Evolutionary conservation across 2,329 filamentous ascomycete species (phyloP), one percentile per base, ranked within the genome.

Genomic region (Penicillium polonicum): DNA sequence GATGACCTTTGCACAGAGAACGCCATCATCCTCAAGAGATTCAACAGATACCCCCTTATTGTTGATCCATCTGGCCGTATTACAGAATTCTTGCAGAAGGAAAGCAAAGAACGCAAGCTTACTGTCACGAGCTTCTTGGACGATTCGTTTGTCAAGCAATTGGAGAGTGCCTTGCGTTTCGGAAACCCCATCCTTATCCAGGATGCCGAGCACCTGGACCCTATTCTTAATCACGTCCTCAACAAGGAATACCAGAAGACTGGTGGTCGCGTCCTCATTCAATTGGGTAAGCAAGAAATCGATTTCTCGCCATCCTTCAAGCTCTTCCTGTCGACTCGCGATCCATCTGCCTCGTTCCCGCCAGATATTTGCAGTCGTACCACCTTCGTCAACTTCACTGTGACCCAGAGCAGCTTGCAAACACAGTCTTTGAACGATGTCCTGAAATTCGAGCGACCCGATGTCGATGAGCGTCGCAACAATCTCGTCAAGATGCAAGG

Each of bases 201-300:
- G 76, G 94, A 99, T 74, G 95, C 94, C 1, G 95, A 99, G 77
- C 90, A 99, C 73, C 80, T 99, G 57, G 94, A 99, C 71, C 95
- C 95, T 0, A 92, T 99, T 59, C 87, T 99, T 68, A 99, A 97
- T 71, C 94, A 99, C 69, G 93, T 99, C 55, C 86, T 99, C 76
- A 99, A 99, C 80, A 99, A 99, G 76, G 94, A 99, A 72, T 99
- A 99, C 76, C 95, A 99, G 77, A 95, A 92, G 80, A 99, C 95
- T 29, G 94, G 94, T 66, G 94, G 94, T 23, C 93, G 94, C 83
- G 93, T 97, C 45, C 86, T 99, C 52, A 99, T 99, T 63, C 94
- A 99, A 76, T 89, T 99, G 41, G 94, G 94, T 70, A 97, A 94
- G 77, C 95, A 99, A 76, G 92, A 99, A 77, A 99, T 99, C 65